phyloP scores from a whole-genome alignment of 768 basidiomycete species.

The Russula vinacea region DNA sequence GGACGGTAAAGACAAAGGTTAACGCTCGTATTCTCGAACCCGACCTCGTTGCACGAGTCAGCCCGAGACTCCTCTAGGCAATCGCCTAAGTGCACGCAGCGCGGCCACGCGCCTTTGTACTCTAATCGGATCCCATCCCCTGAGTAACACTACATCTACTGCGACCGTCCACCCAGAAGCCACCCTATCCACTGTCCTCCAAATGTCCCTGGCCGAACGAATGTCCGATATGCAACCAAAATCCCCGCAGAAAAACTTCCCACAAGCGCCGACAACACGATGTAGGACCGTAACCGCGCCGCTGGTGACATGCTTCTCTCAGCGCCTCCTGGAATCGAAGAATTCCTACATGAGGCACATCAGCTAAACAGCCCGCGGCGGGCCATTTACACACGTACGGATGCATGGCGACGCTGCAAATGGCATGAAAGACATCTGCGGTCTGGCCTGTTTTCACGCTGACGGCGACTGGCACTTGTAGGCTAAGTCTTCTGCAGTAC shows the following conservation, averaged over 20 bases:
- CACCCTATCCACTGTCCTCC: conserved; percentile 61
- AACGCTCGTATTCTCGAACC: conserved; percentile 19
- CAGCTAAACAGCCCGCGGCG: conserved; percentile 17
- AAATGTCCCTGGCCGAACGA: conserved; percentile 63
- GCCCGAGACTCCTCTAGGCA: conserved; percentile 18
- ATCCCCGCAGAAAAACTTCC: conserved; percentile 73
- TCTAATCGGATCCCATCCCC: conserved; percentile 11
- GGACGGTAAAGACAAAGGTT: conserved; percentile 13
- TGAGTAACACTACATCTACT: conserved; percentile 32
- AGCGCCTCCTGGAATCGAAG: conserved; percentile 76
- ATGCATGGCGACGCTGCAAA: conserved; percentile 79
- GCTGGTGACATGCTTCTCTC: conserved; percentile 73
- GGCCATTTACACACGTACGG: conserved; percentile 55
- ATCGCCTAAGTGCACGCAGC: conserved; percentile 19
- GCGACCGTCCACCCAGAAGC: conserved; percentile 56
- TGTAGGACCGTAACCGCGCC: conserved; percentile 65
- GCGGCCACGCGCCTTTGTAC: conserved; percentile 22
- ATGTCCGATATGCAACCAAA: conserved; percentile 65
- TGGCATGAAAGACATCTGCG: conserved; percentile 83
- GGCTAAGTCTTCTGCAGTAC: conserved; percentile 81
- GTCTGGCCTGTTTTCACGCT: conserved; percentile 83
- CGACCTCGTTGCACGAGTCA: conserved; percentile 26
- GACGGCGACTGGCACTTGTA: conserved; percentile 94
- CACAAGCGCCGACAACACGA: conserved; percentile 67
- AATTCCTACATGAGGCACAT: conserved; percentile 31